Conservation (phyloP, 2,329 filamentous ascomycete genomes). For the Verticillium tricorpus region DNA sequence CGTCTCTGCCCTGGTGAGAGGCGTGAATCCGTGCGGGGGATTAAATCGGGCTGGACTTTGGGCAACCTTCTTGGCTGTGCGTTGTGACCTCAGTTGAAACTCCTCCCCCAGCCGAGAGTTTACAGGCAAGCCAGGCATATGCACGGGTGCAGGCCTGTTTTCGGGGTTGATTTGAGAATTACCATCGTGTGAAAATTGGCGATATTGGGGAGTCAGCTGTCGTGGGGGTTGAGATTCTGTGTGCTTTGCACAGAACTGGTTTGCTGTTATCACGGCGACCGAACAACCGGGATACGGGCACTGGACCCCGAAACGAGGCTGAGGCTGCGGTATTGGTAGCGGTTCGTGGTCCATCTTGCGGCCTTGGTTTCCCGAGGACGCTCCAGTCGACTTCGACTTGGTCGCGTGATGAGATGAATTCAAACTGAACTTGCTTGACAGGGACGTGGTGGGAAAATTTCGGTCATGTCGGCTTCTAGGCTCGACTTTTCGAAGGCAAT, state of each 20-base stretch:
- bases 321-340: neutral
- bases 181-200: too few species aligned
- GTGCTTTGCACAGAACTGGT: neutral
- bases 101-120: constrained; percentile 1
- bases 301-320: neutral
- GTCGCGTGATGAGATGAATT: neutral
- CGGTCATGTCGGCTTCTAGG: neutral
- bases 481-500: neutral
- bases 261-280: neutral
- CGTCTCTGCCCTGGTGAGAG: neutral
- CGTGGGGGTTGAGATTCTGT: neutral
- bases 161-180: neutral
- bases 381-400: neutral
- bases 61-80: constrained; percentile 1
- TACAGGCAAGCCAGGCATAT: neutral
- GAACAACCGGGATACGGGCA: neutral
- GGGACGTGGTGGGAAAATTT: neutral
- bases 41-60: neutral
- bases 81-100: neutral
- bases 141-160: neutral
- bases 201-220: neutral
- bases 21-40: neutral
- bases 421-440: neutral
- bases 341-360: neutral
- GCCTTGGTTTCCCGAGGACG: neutral